Percentiles rank a stretch among this genome's conserved stretches.
These are phyloP conservation scores for Pulicaria dysenterica DNA, from an alignment of 129 eudicot genomes.

Conservation along the genomic window DNA sequence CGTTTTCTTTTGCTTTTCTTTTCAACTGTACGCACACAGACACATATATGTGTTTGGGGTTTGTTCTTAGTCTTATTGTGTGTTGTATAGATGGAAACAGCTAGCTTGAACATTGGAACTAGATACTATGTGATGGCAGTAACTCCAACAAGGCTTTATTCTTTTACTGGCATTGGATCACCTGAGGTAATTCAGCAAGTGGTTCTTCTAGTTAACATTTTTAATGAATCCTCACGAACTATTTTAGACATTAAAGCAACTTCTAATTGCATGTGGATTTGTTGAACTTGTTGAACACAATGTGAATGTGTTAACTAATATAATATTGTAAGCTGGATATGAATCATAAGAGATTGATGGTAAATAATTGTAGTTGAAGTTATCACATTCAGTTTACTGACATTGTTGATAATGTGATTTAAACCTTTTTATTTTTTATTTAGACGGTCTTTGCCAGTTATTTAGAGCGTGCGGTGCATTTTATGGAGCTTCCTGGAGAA, in stretches of 20 bases:
- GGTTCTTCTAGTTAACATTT: not conserved
- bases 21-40: not conserved
- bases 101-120: constrained; percentile 62
- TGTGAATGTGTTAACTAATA: constrained; percentile 5
- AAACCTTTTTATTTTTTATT: constrained; percentile 28
- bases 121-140: constrained; percentile 96
- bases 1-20: not conserved
- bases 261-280: not conserved
- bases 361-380: not conserved
- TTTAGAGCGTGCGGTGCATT: constrained; percentile 81
- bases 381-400: not conserved
- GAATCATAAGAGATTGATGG: not conserved
- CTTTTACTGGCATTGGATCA: constrained; percentile 83
- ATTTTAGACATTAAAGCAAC: constrained; percentile 1
- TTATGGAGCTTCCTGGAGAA: constrained; percentile 99
- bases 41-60: not conserved
- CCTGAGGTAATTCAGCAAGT: constrained; percentile 55
- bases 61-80: constrained; percentile 5
- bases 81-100: constrained; percentile 82
- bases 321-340: not conserved
- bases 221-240: no score
- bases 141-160: constrained; percentile 88
- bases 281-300: not conserved
- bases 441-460: constrained; percentile 85
- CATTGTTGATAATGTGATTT: constrained; percentile 13